These are phyloP conservation scores for Lentinula sp. DNA, from an alignment of 768 basidiomycete genomes.

Conservation along the genomic window DNA sequence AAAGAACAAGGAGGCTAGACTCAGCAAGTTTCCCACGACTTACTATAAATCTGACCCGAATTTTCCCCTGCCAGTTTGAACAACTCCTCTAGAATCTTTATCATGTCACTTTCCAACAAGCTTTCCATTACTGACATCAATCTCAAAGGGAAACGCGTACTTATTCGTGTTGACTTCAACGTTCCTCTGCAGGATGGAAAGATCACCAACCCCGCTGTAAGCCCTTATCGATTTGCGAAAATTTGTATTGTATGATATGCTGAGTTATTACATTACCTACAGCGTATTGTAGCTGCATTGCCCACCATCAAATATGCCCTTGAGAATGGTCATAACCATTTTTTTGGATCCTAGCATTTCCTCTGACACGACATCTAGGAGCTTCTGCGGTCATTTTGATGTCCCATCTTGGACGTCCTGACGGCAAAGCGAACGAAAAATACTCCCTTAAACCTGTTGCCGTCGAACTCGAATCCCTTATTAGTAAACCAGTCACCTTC, in stretches of 20 bases:
- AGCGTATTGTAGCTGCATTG: conserved; percentile 96
- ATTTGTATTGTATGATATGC: neutral
- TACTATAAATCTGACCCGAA: neutral
- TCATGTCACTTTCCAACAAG: conserved; percentile 93
- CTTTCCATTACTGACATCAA: conserved; percentile 88
- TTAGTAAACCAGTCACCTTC: conserved; percentile 74
- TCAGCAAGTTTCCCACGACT: neutral
- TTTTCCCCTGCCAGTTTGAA: neutral
- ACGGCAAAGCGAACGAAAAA: conserved; percentile 84
- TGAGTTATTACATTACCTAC: conserved; percentile 9
- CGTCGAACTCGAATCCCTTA: conserved; percentile 67
- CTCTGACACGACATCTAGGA: conserved; percentile 34
- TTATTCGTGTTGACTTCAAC: conserved; percentile 96
- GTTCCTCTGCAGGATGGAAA: conserved; percentile 86
- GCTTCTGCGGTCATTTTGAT: conserved; percentile 85
- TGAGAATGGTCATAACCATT: conserved; percentile 55
- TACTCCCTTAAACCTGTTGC: conserved; percentile 90
- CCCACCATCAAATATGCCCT: conserved; percentile 94
- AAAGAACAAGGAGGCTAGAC: neutral
- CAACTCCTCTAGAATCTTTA: neutral
- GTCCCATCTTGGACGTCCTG: conserved; percentile 97
- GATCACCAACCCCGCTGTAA: conserved; percentile 94
- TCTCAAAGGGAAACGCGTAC: conserved; percentile 82
- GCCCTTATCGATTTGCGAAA: conserved; percentile 23
- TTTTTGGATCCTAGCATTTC: neutral